Conservation (phyloP, 2,329 filamentous ascomycete genomes). For the Chalaropsis thielavioides region DNA sequence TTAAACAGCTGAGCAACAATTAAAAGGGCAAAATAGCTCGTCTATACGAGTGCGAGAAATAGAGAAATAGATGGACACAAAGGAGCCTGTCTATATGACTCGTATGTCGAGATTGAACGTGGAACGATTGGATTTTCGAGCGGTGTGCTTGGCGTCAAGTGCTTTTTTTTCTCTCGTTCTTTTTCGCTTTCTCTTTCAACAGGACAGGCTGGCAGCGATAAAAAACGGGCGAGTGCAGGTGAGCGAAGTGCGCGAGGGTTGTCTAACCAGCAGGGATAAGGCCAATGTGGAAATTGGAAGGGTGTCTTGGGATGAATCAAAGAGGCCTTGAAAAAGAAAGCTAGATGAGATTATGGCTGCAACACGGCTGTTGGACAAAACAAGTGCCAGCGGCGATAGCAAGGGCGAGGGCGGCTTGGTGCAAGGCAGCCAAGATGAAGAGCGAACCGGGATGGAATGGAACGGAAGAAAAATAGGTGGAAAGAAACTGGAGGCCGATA, state of each 20-base stretch:
- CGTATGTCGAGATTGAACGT: no score
- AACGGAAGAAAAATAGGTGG: neutral
- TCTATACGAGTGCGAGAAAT: no score
- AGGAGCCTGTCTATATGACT: no score
- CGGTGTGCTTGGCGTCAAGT: no score
- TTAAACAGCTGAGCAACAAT: no score
- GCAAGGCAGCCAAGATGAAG: neutral
- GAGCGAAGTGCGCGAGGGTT: neutral
- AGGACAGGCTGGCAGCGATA: no score
- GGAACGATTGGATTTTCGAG: no score
- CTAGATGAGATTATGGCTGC: neutral
- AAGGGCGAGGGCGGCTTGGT: neutral
- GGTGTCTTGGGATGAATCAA: slow-evolving; percentile 2
- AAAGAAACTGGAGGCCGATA: neutral
- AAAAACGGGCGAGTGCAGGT: neutral
- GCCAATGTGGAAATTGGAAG: slow-evolving; percentile 5
- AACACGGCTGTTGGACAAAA: neutral
- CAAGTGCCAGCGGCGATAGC: neutral
- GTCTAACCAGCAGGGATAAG: neutral
- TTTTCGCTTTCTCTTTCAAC: no score
- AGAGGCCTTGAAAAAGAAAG: slow-evolving; percentile 1
- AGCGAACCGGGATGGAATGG: neutral
- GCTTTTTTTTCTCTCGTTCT: no score
- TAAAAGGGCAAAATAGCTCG: neutral
- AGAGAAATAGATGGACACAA: no score